Conservation (phyloP, 2,329 filamentous ascomycete genomes). For the Pseudogymnoascus sp. region DNA sequence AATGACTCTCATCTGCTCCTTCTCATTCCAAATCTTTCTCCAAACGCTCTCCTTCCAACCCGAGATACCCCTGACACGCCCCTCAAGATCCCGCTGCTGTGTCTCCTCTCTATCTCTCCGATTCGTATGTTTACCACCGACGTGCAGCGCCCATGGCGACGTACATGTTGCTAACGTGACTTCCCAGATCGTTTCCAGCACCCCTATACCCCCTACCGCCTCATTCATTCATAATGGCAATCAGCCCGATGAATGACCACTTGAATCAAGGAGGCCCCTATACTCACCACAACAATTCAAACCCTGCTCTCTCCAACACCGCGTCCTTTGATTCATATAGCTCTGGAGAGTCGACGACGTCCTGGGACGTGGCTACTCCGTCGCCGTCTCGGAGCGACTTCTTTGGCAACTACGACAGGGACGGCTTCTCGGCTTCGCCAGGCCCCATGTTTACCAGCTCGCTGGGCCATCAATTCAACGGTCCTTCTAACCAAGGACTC, state of each 20-base stretch:
- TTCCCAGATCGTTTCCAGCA: slow-evolving; percentile 28
- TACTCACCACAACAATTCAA: background rate
- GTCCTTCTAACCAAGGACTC: background rate
- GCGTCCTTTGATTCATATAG: background rate
- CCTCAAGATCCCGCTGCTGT: slow-evolving; percentile 26
- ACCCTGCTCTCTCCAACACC: background rate
- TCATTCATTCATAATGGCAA: slow-evolving; percentile 4
- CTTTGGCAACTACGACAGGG: background rate
- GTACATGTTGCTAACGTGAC: slow-evolving; percentile 18
- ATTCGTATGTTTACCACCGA: slow-evolving; percentile 29
- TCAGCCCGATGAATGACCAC: background rate
- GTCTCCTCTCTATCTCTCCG: slow-evolving; percentile 28
- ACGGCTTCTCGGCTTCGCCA: background rate
- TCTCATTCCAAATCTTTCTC: slow-evolving; percentile 21
- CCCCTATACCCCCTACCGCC: slow-evolving; percentile 21
- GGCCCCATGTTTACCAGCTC: background rate
- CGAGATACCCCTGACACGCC: slow-evolving; percentile 29
- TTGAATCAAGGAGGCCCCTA: slow-evolving; percentile 3
- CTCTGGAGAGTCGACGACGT: background rate
- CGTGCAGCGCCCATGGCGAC: slow-evolving; percentile 31
- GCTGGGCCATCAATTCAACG: background rate
- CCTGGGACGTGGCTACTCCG: background rate
- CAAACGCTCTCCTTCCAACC: slow-evolving; percentile 36
- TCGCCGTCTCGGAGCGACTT: background rate
- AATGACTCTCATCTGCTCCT: slow-evolving; percentile 7